Evolutionary conservation across 2,329 filamentous ascomycete species (phyloP).

Genomic region (Pestalotiopsis sp.): DNA sequence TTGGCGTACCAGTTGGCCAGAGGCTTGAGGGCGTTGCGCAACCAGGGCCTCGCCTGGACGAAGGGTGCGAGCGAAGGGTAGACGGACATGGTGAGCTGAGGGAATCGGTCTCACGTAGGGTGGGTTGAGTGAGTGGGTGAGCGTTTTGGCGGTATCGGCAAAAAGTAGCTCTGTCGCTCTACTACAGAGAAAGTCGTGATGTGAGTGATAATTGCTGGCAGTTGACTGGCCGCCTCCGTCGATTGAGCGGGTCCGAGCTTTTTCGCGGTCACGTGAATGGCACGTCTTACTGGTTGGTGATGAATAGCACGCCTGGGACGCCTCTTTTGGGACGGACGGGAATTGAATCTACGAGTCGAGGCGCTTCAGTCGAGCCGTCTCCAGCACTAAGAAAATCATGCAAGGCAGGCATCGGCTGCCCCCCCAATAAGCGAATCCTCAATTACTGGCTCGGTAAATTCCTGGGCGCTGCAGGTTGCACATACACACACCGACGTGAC

Average conservation of each 20-base stretch:
- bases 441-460: background rate
- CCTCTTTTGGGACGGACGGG: background rate
- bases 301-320: background rate
- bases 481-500: background rate
- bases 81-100: slow-evolving; percentile 58
- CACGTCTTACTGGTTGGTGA: background rate
- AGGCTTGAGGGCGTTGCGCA: slow-evolving; percentile 77
- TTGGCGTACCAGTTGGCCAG: slow-evolving; percentile 87
- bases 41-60: slow-evolving; percentile 84
- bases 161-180: slow-evolving; percentile 2
- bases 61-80: slow-evolving; percentile 74
- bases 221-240: slow-evolving; percentile 8
- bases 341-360: background rate
- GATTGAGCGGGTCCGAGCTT: slow-evolving; percentile 2
- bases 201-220: slow-evolving; percentile 17
- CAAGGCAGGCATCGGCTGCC: background rate
- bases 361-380: background rate
- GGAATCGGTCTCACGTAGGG: slow-evolving; percentile 22
- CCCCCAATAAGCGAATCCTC: background rate
- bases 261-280: slow-evolving; percentile 10
- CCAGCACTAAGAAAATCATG: background rate
- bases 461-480: background rate
- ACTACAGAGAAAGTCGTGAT: slow-evolving; percentile 13
- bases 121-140: slow-evolving; percentile 18
- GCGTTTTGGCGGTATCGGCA: background rate